Evolutionary conservation across 2,329 filamentous ascomycete genomes (phyloP).

Genomic region (Cercospora brassicicola): DNA sequence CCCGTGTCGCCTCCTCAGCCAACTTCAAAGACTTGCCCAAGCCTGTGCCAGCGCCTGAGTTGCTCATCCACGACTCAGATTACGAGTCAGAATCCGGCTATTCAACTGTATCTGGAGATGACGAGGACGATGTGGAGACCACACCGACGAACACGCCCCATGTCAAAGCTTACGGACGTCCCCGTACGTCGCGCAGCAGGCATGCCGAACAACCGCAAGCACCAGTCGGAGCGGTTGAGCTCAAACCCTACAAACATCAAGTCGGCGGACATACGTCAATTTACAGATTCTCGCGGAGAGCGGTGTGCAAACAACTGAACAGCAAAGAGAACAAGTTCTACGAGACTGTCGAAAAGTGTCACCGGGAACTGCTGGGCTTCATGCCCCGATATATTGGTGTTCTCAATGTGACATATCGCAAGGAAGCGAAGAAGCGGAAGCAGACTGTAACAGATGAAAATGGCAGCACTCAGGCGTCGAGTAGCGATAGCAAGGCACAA

Average conservation of each 20-base stretch:
- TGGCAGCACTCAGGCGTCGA: constrained; percentile 27
- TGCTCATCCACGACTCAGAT: constrained; percentile 42
- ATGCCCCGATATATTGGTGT: constrained; percentile 96
- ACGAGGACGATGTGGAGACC: constrained; percentile 20
- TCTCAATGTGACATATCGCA: constrained; percentile 91
- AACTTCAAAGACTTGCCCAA: constrained; percentile 25
- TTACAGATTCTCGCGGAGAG: constrained; percentile 90
- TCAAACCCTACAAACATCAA: constrained; percentile 96
- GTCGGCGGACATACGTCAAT: constrained; percentile 95
- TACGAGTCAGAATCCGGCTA: constrained; percentile 43
- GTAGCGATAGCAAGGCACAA: constrained; percentile 16
- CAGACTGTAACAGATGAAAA: constrained; percentile 39
- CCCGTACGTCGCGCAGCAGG: constrained; percentile 12
- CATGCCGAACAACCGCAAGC: constrained; percentile 42
- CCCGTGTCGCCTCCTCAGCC: constrained; percentile 28
- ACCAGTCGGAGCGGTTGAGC: constrained; percentile 85
- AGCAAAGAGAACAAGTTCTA: constrained; percentile 99
- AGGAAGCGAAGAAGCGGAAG: constrained; percentile 61
- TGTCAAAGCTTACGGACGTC: constrained; percentile 35
- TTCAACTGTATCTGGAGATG: constrained; percentile 57
- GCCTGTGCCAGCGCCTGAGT: constrained; percentile 21
- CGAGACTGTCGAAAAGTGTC: constrained; percentile 87
- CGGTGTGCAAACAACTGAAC: constrained; percentile 97
- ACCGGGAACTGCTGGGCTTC: constrained; percentile 86
- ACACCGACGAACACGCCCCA: constrained; percentile 35